Evolutionary conservation across 1,284 basidiomycete genomes (phyloP).

Genomic region (Boletus putidus): DNA sequence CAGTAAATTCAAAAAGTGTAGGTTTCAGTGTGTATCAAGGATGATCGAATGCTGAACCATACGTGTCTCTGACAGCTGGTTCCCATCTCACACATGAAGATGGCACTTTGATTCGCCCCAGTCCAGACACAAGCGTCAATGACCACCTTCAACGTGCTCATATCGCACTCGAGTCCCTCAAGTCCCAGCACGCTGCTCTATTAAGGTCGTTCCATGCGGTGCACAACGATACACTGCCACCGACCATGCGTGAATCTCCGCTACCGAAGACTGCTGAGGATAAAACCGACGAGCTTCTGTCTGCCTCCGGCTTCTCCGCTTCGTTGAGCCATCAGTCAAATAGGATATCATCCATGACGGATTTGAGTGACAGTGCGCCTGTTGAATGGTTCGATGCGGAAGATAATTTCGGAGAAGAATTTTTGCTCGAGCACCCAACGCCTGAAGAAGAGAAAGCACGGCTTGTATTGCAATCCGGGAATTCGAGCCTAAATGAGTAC

Average conservation of each 20-base stretch:
- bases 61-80: constrained; percentile 19
- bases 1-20: constrained; percentile 59
- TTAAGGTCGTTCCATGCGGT: constrained; percentile 46
- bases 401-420: constrained; percentile 64
- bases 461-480: constrained; percentile 43
- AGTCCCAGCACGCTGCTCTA: constrained; percentile 57
- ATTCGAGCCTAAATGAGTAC: constrained; percentile 44
- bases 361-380: constrained; percentile 52
- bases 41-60: background rate
- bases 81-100: constrained; percentile 29
- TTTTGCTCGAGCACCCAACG: constrained; percentile 53
- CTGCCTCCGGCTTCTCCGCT: constrained; percentile 35
- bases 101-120: constrained; percentile 22
- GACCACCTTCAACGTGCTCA: constrained; percentile 45
- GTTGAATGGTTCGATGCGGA: constrained; percentile 75
- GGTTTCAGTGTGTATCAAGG: constrained; percentile 18
- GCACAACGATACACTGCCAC: constrained; percentile 41
- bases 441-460: constrained; percentile 49
- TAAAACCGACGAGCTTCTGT: constrained; percentile 39
- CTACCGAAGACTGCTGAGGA: constrained; percentile 55
- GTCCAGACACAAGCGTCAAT: constrained; percentile 15
- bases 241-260: constrained; percentile 42
- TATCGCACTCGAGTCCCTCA: constrained; percentile 53
- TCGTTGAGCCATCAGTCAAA: constrained; percentile 43
- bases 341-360: constrained; percentile 55